Percentiles rank a stretch among this genome's conserved stretches.
These are phyloP conservation scores for Leccinum subrobustum DNA, from an alignment of 1,284 basidiomycete species.

Conservation along the genomic window DNA sequence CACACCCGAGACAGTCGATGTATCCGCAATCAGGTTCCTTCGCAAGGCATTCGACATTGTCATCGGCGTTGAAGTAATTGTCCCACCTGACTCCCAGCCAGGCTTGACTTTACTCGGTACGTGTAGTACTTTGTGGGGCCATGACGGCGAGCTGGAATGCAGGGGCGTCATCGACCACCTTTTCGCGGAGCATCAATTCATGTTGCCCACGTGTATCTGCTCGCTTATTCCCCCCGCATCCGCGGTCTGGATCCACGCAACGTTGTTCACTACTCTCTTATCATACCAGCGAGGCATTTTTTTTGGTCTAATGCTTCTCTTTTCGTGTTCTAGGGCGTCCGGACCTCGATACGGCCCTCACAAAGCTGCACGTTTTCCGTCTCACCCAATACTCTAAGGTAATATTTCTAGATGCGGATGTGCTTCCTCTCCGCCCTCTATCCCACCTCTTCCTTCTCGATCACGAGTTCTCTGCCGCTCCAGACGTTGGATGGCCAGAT, in stretches of 20 bases:
- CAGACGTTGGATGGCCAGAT: slow-evolving; percentile 98
- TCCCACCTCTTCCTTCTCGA: slow-evolving; percentile 84
- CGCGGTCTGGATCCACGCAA: slow-evolving; percentile 12
- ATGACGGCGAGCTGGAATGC: neutral
- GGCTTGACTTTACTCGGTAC: slow-evolving; percentile 82
- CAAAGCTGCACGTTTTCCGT: slow-evolving; percentile 94
- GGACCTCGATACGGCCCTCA: slow-evolving; percentile 89
- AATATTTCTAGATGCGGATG: slow-evolving; percentile 95
- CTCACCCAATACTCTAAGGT: slow-evolving; percentile 85
- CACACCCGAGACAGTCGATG: slow-evolving; percentile 89
- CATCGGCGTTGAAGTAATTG: slow-evolving; percentile 88
- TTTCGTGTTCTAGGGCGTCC: slow-evolving; percentile 68
- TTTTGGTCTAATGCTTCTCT: slow-evolving; percentile 19
- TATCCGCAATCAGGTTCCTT: slow-evolving; percentile 80
- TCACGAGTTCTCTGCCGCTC: slow-evolving; percentile 83
- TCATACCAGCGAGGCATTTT: slow-evolving; percentile 4
- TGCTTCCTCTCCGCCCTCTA: slow-evolving; percentile 84
- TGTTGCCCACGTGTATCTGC: slow-evolving; percentile 8
- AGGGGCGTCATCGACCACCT: neutral
- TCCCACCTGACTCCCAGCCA: slow-evolving; percentile 60
- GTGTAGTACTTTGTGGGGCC: slow-evolving; percentile 5
- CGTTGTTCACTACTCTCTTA: slow-evolving; percentile 25
- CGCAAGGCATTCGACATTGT: slow-evolving; percentile 83
- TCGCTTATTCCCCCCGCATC: slow-evolving; percentile 2
- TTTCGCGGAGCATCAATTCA: slow-evolving; percentile 5